Percentiles rank a stretch among this genome's conserved stretches.
Conservation (phyloP, 306 rosid species). For the Cucumis melo region DNA sequence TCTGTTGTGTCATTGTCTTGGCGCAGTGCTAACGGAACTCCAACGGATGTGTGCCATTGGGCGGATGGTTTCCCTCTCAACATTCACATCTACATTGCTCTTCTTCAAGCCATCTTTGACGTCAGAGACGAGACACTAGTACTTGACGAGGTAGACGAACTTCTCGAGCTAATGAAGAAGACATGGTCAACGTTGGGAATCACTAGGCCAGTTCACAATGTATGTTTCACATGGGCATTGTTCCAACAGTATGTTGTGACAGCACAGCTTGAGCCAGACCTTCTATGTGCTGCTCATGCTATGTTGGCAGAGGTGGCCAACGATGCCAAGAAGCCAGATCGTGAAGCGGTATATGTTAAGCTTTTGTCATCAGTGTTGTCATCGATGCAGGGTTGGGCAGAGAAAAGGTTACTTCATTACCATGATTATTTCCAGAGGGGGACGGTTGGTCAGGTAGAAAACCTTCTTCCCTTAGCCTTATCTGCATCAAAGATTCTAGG, state of each 20-base stretch:
- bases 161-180: constrained; percentile 77
- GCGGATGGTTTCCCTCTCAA: constrained; percentile 87
- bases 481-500: constrained; percentile 60
- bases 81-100: constrained; percentile 51
- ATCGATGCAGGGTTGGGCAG: constrained; percentile 69
- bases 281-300: constrained; percentile 62
- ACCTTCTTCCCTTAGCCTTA: constrained; percentile 62
- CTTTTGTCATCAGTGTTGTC: constrained; percentile 46
- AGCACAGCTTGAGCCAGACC: constrained; percentile 60
- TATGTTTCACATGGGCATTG: constrained; percentile 78
- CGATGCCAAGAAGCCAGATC: constrained; percentile 57
- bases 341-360: constrained; percentile 40
- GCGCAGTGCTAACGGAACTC: constrained; percentile 61
- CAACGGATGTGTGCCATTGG: constrained; percentile 91
- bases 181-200: constrained; percentile 80
- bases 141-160: constrained; percentile 87
- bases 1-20: constrained; percentile 82
- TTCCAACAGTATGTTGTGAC: constrained; percentile 67
- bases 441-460: constrained; percentile 50
- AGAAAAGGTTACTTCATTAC: constrained; percentile 52
- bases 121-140: constrained; percentile 70
- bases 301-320: constrained; percentile 67
- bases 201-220: constrained; percentile 45
- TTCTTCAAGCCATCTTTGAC: constrained; percentile 69
- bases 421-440: constrained; percentile 69